Percentiles rank a stretch among this genome's conserved stretches.
Evolutionary conservation across 192 early-diverging fungal genomes (phyloP).

Genomic region (Backusella mclennaniae): DNA sequence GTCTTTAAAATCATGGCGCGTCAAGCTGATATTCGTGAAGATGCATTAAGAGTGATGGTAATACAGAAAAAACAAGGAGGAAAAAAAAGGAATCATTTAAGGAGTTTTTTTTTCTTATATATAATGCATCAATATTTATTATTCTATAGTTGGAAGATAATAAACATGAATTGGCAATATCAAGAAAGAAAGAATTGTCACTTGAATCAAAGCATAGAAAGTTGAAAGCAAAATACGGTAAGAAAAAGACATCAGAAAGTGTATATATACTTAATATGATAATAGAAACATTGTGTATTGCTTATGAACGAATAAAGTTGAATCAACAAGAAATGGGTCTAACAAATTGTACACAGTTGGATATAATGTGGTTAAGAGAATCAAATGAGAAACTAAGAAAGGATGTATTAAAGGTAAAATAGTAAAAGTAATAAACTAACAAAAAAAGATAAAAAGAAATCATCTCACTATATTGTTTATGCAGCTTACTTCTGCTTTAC

Average conservation of each 20-base stretch:
- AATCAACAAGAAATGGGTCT: slow-evolving; percentile 28
- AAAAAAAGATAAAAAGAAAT: background rate
- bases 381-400: slow-evolving; percentile 32
- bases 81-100: background rate
- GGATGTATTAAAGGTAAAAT: slow-evolving; percentile 32
- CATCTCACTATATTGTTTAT: background rate
- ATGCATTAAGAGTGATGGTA: slow-evolving; percentile 22
- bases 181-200: slow-evolving; percentile 32
- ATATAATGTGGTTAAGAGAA: slow-evolving; percentile 28
- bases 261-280: background rate
- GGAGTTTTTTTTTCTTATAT: background rate
- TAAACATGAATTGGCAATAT: slow-evolving; percentile 36
- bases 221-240: slow-evolving; percentile 36
- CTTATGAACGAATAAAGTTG: slow-evolving; percentile 33
- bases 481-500: slow-evolving; percentile 11
- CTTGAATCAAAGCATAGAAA: slow-evolving; percentile 38
- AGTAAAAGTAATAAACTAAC: background rate
- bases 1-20: slow-evolving; percentile 22
- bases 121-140: background rate
- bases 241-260: background rate
- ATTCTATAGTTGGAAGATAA: slow-evolving; percentile 35
- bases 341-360: background rate
- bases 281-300: slow-evolving; percentile 27
- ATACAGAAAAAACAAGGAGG: background rate
- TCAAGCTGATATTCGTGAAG: slow-evolving; percentile 29